Conservation (phyloP, 179 eudicot genomes). For the Camellia oleifera region DNA sequence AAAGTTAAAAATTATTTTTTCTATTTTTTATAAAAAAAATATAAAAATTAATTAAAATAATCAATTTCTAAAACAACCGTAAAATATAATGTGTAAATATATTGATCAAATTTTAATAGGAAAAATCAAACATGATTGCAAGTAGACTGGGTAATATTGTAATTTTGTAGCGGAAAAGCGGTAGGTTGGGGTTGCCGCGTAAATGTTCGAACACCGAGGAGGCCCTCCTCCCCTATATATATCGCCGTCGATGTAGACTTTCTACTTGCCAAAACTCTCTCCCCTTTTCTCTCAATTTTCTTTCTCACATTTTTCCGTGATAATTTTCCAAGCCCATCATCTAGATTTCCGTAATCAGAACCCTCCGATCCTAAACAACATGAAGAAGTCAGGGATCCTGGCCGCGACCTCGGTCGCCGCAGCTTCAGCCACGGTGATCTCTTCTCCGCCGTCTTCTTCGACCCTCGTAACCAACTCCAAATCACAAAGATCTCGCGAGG, state of each 20-base stretch:
- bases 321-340: neutral
- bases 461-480: constrained; percentile 5
- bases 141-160: constrained; percentile 4
- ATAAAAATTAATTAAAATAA: no score
- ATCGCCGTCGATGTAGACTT: constrained; percentile 6
- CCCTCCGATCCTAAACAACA: neutral
- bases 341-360: neutral
- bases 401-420: constrained; percentile 38
- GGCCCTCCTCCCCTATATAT: neutral
- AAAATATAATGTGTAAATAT: no score
- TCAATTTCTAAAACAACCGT: no score
- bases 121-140: no score
- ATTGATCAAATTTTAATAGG: no score
- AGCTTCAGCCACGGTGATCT: constrained; percentile 30
- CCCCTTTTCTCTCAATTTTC: neutral
- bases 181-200: constrained; percentile 13
- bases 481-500: constrained; percentile 20
- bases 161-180: neutral
- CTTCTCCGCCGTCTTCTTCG: constrained; percentile 16
- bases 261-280: neutral
- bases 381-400: constrained; percentile 39
- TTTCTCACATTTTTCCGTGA: neutral
- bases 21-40: no score
- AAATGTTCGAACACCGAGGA: constrained; percentile 10
- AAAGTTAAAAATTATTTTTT: no score